Percentiles rank a stretch among this genome's conserved stretches.
These are phyloP conservation scores for Rhizophagus sp. DNA, from an alignment of 192 early-diverging fungal genomes.

Conservation along the genomic window DNA sequence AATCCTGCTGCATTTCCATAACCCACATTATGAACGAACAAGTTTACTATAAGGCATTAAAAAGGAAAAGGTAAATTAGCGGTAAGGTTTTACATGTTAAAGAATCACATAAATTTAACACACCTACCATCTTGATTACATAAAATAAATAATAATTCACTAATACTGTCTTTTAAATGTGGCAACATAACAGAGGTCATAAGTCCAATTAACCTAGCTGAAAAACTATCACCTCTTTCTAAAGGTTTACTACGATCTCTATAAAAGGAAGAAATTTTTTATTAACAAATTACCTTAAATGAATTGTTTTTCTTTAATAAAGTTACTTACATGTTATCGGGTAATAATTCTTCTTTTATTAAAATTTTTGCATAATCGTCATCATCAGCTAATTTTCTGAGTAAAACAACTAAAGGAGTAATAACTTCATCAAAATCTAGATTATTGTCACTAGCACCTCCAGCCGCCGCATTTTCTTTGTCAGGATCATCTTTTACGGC, in stretches of 20 bases:
- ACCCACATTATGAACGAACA: slow-evolving; percentile 73
- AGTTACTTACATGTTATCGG: slow-evolving; percentile 63
- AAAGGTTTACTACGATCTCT: slow-evolving; percentile 75
- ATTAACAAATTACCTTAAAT: background rate
- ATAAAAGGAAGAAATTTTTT: slow-evolving; percentile 4
- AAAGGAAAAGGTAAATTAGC: background rate
- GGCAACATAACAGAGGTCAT: slow-evolving; percentile 68
- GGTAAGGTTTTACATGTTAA: background rate
- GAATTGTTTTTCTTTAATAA: background rate
- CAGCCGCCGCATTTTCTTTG: slow-evolving; percentile 24
- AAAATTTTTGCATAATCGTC: slow-evolving; percentile 43
- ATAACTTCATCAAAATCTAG: slow-evolving; percentile 63
- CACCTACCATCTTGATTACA: slow-evolving; percentile 70
- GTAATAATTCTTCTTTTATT: slow-evolving; percentile 54
- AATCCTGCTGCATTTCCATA: slow-evolving; percentile 96
- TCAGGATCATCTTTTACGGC: slow-evolving; percentile 49
- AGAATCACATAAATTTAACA: background rate
- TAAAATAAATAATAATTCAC: slow-evolving; percentile 66
- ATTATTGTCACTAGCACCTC: slow-evolving; percentile 32
- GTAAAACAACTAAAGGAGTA: slow-evolving; percentile 65
- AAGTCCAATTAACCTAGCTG: slow-evolving; percentile 63
- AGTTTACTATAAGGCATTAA: slow-evolving; percentile 41
- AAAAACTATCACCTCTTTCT: slow-evolving; percentile 60
- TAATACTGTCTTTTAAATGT: slow-evolving; percentile 58
- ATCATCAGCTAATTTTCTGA: slow-evolving; percentile 60